Evolutionary conservation across 306 rosid species (phyloP), one percentile per base, ranked within the genome.

Genomic region (Cicer arietinum): DNA sequence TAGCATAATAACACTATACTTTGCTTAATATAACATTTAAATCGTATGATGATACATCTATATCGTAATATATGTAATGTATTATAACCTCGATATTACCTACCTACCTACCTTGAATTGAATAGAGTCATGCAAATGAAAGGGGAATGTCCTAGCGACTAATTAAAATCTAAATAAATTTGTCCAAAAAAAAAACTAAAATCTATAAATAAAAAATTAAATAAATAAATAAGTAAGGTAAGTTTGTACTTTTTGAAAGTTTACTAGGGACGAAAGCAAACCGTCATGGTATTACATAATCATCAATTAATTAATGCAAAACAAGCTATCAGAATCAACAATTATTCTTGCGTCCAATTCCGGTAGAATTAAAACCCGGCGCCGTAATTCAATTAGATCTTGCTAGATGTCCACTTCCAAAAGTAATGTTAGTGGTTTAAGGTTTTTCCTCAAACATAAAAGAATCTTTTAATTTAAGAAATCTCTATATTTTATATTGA

Each of bases 291-390:
- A 35, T 12, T 11, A 16, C 68, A 40, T 41, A 14, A 12, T 39
- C 14, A 12, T 39, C 14, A 17, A 41, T 8, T 40, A 10, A 8
- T 14, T 63, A 63, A 17, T 8, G 9, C 42, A 16, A 6, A 4
- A 39, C 13, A 62, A 62, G 39, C 67, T 39, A 40, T 64, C 51
- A 64, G 17, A 64, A 42, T 64, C 50, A 63, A 63, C 48, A 39
- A 0, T n/a, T 40, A 39, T 62, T 22, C 6, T 62, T 62, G 47
- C 47, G 13, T 62, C 13, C 13, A 57, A 57, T n/a, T 50, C 1
- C n/a, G 8, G 56, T 50, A 25, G 1, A 46, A 46, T 1, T 10
- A 22, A 22, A 57, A 57, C 14, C 41, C 14, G 1, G 63, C 63
- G 63, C 41, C 40, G 40, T 57, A 57, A 57, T 57, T 57, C 14